Evolutionary conservation across 2,329 filamentous ascomycete genomes (phyloP).

Genomic region (Colletotrichum filicis): DNA sequence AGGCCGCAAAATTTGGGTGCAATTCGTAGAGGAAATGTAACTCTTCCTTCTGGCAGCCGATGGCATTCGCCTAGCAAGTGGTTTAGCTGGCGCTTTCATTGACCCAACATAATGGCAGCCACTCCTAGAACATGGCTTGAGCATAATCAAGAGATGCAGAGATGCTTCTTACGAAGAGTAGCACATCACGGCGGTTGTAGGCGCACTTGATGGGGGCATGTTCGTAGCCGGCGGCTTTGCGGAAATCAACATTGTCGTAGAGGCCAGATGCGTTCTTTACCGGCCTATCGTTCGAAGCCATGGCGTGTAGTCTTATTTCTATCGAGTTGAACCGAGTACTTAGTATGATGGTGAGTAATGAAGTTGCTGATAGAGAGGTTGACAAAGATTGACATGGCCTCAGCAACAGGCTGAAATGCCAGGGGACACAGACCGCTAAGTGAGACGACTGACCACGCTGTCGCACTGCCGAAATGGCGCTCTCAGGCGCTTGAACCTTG

Average conservation of each 20-base stretch:
- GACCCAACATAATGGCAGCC: too few species aligned
- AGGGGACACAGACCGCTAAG: neutral
- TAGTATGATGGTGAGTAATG: neutral
- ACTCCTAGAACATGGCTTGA: too few species aligned
- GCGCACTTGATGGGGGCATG: slow-evolving; percentile 50
- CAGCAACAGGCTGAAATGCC: too few species aligned
- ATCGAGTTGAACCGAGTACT: neutral
- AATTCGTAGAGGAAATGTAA: slow-evolving; percentile 57
- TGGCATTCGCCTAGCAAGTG: slow-evolving; percentile 48
- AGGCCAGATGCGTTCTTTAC: slow-evolving; percentile 49
- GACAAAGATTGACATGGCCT: neutral
- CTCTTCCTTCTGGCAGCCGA: slow-evolving; percentile 50
- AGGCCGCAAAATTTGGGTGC: slow-evolving; percentile 54
- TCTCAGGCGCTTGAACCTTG: neutral
- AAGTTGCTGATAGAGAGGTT: neutral
- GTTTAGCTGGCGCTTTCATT: neutral
- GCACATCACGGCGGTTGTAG: slow-evolving; percentile 56
- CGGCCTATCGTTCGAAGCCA: slow-evolving; percentile 41
- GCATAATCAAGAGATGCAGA: too few species aligned
- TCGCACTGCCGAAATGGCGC: neutral
- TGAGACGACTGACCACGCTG: neutral
- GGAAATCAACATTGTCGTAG: slow-evolving; percentile 54
- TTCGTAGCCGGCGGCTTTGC: slow-evolving; percentile 49
- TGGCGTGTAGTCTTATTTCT: neutral
- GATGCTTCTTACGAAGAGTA: slow-evolving; percentile 47